phyloP scores from a whole-genome alignment of 352 stramenopile species.

The Globisporangium nodosum region DNA sequence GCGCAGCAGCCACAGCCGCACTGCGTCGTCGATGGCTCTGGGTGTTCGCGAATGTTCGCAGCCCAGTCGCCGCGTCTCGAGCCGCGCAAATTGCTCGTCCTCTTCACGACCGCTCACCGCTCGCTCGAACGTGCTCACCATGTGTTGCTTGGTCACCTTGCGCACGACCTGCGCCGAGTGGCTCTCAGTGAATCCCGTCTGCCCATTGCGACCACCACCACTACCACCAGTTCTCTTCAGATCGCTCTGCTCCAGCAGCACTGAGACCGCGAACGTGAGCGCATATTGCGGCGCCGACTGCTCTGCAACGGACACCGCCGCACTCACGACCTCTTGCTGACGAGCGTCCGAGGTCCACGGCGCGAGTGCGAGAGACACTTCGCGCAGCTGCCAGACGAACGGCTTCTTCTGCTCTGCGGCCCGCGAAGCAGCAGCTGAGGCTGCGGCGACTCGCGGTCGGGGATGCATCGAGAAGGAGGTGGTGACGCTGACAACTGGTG shows the following conservation, averaged over 20 bases:
- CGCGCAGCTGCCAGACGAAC: constrained; percentile 19
- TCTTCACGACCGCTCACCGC: constrained; percentile 11
- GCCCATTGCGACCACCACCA: background rate
- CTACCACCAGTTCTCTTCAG: background rate
- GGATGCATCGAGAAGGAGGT: background rate
- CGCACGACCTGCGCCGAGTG: constrained; percentile 1
- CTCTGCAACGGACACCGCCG: constrained; percentile 27
- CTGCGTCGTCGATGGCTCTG: constrained; percentile 12
- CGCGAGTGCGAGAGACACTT: constrained; percentile 18
- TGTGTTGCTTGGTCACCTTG: constrained; percentile 44
- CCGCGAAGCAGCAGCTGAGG: background rate
- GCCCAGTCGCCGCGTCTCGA: background rate
- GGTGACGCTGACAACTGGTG: no score
- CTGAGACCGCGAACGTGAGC: constrained; percentile 27
- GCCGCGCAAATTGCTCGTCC: constrained; percentile 6
- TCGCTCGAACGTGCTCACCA: constrained; percentile 34
- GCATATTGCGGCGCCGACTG: constrained; percentile 32
- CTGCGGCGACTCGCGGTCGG: background rate
- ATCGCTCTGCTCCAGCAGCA: background rate
- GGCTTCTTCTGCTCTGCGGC: background rate
- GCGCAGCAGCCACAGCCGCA: constrained; percentile 30
- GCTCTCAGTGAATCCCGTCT: background rate
- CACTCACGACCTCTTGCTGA: constrained; percentile 17
- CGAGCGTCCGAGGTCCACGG: constrained; percentile 13
- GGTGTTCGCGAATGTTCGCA: background rate